These are phyloP conservation scores for Salvia miltiorrhiza DNA, from an alignment of 257 asterid species.

Conservation along the genomic window DNA sequence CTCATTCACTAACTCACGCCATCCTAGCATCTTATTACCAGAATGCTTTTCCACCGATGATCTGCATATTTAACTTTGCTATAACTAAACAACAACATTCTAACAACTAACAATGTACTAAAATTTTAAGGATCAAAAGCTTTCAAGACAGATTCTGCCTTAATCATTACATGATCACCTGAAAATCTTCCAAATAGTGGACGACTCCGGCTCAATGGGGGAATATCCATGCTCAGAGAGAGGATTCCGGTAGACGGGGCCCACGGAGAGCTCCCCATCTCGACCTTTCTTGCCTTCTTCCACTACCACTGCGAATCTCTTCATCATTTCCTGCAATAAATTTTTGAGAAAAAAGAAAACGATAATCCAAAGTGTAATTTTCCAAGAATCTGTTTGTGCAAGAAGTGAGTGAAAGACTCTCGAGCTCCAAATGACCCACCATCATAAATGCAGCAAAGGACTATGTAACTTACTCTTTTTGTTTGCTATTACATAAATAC, in stretches of 20 bases:
- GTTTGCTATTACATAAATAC: slow-evolving; percentile 15
- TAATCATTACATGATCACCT: slow-evolving; percentile 35
- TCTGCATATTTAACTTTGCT: slow-evolving; percentile 37
- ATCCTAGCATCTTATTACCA: slow-evolving; percentile 81
- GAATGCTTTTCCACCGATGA: slow-evolving; percentile 60
- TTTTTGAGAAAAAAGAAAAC: background rate
- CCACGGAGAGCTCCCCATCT: slow-evolving; percentile 68
- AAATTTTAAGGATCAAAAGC: background rate
- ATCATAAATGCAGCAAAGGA: slow-evolving; percentile 20
- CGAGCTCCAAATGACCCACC: slow-evolving; percentile 7
- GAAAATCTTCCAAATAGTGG: slow-evolving; percentile 79
- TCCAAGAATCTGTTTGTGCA: background rate
- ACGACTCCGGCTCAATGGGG: slow-evolving; percentile 44
- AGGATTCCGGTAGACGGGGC: slow-evolving; percentile 77
- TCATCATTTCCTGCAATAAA: slow-evolving; percentile 41
- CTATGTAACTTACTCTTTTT: background rate
- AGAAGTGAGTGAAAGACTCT: background rate
- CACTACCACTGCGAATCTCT: slow-evolving; percentile 60
- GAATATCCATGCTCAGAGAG: slow-evolving; percentile 63
- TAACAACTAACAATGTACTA: background rate
- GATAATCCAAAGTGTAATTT: background rate
- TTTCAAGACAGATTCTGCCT: background rate
- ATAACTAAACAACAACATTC: background rate
- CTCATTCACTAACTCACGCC: slow-evolving; percentile 58
- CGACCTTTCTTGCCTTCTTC: slow-evolving; percentile 67